Percentiles rank a stretch among this genome's conserved stretches.
Evolutionary conservation across 2,329 filamentous ascomycete species (phyloP).

Genomic region (Didymella keratinophila): DNA sequence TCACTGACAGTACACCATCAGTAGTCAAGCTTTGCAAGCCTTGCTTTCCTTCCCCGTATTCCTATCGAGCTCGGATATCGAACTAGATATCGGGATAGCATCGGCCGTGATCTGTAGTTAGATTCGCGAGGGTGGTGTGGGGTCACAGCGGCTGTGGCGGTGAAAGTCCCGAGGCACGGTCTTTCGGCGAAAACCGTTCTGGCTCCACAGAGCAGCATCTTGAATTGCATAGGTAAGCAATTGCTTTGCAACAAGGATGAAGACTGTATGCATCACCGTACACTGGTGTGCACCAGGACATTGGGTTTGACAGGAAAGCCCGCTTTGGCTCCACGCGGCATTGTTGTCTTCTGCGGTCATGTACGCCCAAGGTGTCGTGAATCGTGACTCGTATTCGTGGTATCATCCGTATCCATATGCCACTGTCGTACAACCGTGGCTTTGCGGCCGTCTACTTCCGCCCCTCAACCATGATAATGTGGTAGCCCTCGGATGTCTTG

Average conservation of each 20-base stretch:
- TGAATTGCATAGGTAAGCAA: background rate
- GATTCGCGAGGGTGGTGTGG: slow-evolving; percentile 1
- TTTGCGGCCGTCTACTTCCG: slow-evolving; percentile 54
- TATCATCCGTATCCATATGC: background rate
- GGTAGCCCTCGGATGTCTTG: slow-evolving; percentile 79
- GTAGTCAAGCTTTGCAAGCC: slow-evolving; percentile 1
- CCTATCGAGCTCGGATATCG: background rate
- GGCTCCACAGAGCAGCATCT: background rate
- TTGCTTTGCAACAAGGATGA: background rate
- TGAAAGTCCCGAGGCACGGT: slow-evolving; percentile 11
- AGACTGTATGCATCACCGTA: background rate
- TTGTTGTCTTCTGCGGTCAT: background rate
- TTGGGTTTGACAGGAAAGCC: background rate
- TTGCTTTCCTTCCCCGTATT: slow-evolving; percentile 12
- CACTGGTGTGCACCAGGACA: background rate
- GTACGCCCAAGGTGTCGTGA: background rate
- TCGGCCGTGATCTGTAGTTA: slow-evolving; percentile 8
- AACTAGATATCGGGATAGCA: background rate
- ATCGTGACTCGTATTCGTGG: background rate
- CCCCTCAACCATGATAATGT: slow-evolving; percentile 80
- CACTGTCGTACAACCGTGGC: background rate
- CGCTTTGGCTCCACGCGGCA: background rate
- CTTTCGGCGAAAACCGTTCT: slow-evolving; percentile 7
- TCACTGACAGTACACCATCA: background rate
- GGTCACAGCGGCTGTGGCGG: slow-evolving; percentile 16